Evolutionary conservation across 1,284 basidiomycete genomes (phyloP).

Genomic region (Coriolopsis trogii): DNA sequence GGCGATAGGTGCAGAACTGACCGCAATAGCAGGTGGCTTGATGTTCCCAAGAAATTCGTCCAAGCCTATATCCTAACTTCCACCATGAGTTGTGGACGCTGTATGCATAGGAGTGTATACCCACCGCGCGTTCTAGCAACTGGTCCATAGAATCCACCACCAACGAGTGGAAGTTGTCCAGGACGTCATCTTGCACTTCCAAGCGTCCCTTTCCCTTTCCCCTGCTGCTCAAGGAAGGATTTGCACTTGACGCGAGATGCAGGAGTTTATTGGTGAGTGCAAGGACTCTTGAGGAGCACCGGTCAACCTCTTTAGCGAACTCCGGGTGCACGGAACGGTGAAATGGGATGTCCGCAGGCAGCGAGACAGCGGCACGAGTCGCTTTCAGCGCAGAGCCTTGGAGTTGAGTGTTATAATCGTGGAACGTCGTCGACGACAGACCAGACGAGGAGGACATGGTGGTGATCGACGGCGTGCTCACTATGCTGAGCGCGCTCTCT

Average conservation of each 20-base stretch:
- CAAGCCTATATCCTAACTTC: constrained; percentile 80
- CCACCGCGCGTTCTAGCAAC: constrained; percentile 82
- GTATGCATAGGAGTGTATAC: constrained; percentile 31
- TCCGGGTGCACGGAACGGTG: constrained; percentile 81
- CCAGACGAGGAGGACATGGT: constrained; percentile 13
- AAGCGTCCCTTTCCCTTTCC: constrained; percentile 54
- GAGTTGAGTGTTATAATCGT: constrained; percentile 49
- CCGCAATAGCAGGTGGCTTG: constrained; percentile 64
- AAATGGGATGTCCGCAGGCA: constrained; percentile 78
- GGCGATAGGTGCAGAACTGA: constrained; percentile 43
- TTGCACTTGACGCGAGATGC: constrained; percentile 48
- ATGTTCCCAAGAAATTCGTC: constrained; percentile 78
- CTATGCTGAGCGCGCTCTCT: background rate
- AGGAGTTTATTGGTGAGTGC: constrained; percentile 68
- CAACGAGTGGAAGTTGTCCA: constrained; percentile 78
- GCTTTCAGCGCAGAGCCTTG: constrained; percentile 63
- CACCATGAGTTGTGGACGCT: background rate
- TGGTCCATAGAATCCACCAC: constrained; percentile 86
- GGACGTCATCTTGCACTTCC: constrained; percentile 75
- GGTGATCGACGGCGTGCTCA: background rate
- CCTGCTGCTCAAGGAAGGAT: constrained; percentile 36
- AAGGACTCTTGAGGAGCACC: constrained; percentile 62
- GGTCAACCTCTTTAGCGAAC: constrained; percentile 70
- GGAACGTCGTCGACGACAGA: constrained; percentile 33
- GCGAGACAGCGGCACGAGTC: constrained; percentile 57